Base-by-base conservation (phyloP, 1,284 basidiomycete species). In the Gomphus sp. region DNA sequence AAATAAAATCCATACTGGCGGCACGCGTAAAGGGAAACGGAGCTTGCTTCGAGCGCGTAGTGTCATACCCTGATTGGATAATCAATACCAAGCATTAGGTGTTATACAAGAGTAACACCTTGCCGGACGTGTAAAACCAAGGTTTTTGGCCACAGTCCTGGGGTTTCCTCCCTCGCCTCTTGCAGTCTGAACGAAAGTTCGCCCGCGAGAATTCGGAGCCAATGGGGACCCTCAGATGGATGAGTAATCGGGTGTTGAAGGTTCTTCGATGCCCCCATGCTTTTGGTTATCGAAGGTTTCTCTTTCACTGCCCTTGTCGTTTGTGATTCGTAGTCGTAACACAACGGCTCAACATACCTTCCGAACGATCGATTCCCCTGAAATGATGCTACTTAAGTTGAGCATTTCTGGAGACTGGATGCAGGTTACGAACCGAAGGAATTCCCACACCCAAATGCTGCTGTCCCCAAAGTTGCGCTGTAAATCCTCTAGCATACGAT, bases 261-360 rank as follows among this genome's bases (percentile, higher is more conserved):
- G 67, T 96, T 97, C 71, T 98, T 98, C 10, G 91, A 88, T 0
- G 93, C 92, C 55, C 93, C 75, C 94, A 98, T 98, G 64, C 90
- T 93, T 74, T 97, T 97, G 62, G 81, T 85, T 44, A 88, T 75
- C 0, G 80, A 76, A 3, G 88, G 79, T 69, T 93, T 93, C 66
- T 92, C 89, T 68, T 92, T 94, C 50, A 97, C 94, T 91, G 65
- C 10, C 34, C 9, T 12, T 4, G 8, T 22, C 4, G n/a, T 22
- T 18, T 14, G 10, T 44, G 6, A 53, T 16, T 37, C 16, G 45
- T 16, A 22, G 28, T 31, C 3, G 34, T 28, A 33, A 25, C 10
- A 52, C 16, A 31, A 12, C 22, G 22, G 25, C 11, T 7, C 10
- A 41, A 63, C 67, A 52, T 61, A 88, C 95, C 93, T 82, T 97